Conservation (phyloP, 2,329 filamentous ascomycete genomes). For the Pseudogymnoascus sp. region DNA sequence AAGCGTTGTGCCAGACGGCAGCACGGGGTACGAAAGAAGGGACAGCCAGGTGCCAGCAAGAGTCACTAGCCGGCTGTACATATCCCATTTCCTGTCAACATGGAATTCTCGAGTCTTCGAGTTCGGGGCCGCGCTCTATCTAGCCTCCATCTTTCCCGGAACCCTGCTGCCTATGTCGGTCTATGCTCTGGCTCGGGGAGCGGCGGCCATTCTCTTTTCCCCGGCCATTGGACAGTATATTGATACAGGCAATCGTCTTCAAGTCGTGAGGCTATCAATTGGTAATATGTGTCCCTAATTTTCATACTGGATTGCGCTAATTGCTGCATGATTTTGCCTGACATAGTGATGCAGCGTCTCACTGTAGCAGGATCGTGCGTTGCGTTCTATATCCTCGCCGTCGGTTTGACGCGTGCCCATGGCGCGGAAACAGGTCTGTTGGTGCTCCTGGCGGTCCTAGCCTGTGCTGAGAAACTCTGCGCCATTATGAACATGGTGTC, state of each 20-base stretch:
- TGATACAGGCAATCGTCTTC: slow-evolving; percentile 47
- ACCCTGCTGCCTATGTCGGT: slow-evolving; percentile 61
- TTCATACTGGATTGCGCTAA: slow-evolving; percentile 9
- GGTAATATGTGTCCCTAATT: slow-evolving; percentile 19
- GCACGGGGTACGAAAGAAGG: not conserved
- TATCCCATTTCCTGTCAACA: slow-evolving; percentile 55
- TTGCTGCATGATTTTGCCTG: not conserved
- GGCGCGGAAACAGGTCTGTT: slow-evolving; percentile 24
- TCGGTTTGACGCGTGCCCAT: slow-evolving; percentile 12
- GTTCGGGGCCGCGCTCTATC: slow-evolving; percentile 54
- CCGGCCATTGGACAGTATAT: slow-evolving; percentile 53
- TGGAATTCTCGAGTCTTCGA: slow-evolving; percentile 61
- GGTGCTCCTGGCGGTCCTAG: slow-evolving; percentile 42
- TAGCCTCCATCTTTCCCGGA: slow-evolving; percentile 47
- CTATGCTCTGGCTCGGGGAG: slow-evolving; percentile 59
- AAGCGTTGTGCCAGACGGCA: not conserved
- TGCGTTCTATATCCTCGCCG: slow-evolving; percentile 36
- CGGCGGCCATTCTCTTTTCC: slow-evolving; percentile 52
- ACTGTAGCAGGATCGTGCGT: slow-evolving; percentile 42
- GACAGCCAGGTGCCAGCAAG: not conserved
- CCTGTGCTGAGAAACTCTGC: slow-evolving; percentile 63
- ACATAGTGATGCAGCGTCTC: slow-evolving; percentile 31
- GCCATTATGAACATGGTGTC: slow-evolving; percentile 60
- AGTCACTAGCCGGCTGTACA: slow-evolving; percentile 38
- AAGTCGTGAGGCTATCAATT: slow-evolving; percentile 34